Evolutionary conservation across 305 asterid species (phyloP), one percentile per base, ranked within the genome.

Genomic region (Fraxinus xanthoxyloides): DNA sequence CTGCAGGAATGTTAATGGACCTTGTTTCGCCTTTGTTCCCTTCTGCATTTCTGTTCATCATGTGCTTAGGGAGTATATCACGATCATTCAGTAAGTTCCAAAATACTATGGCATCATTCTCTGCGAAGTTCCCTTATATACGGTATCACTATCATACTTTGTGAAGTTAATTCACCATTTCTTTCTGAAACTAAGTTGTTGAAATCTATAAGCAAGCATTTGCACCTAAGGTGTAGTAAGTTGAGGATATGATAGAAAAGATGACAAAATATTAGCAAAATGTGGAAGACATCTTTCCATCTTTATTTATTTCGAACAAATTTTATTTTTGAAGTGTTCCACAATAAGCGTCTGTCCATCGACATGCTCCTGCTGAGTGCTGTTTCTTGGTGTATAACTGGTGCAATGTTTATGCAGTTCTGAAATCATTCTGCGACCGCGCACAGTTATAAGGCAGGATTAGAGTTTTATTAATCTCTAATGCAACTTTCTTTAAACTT

Each of bases 1-100:
- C 75, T 85, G 88, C 92, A 96, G 99, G 99, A 87, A 94, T 96
- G 99, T 89, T 96, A 90, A 94, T 93, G 99, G 98, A 96, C 90
- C 99, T 96, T 48, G 90, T 96, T 48, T 96, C 99, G 85, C 98
- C 98, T 73, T 80, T 94, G 75, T 93, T 94, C 75, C 98, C 98
- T 78, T 94, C 99, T 1, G 98, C 97, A 79, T 91, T 96, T 86
- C 87, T 92, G 82, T 84, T 91, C 85, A 92, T 96, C 32, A 90
- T 96, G 61, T 96, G 99, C 93, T 83, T 92, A 72, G 98, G 98
- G 86, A 96, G 99, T 91, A 89, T 96, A 87, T 96, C 99, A 73
- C 89, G 99, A 86, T 93, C 99, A 79, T 94, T 96, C 90, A 96
- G 98, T 95, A 94, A 94, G 98, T 92, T 61, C 48, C 73, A n/a